Conservation (phyloP, 75 land plant genomes). For the Gnetum montanum region DNA sequence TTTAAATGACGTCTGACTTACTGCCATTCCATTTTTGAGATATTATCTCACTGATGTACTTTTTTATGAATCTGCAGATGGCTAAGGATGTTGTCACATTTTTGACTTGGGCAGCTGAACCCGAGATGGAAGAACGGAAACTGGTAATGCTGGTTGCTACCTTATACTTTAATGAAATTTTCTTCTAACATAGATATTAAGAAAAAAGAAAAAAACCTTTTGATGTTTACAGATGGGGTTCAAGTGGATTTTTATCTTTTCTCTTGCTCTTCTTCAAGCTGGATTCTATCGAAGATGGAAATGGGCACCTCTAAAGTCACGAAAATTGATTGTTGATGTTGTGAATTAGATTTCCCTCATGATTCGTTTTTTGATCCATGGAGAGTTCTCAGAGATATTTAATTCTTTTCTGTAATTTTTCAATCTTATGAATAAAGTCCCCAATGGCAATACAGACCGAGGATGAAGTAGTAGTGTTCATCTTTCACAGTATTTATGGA, state of each 20-base stretch:
- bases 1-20: too few relatives aligned
- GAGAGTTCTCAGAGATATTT: not conserved
- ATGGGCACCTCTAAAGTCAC: conserved; percentile 79
- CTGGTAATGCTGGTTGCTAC: conserved; percentile 23
- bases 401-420: too few relatives aligned
- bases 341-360: conserved; percentile 45
- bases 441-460: too few relatives aligned
- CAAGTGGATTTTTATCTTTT: conserved; percentile 79
- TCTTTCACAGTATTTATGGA: too few relatives aligned
- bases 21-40: too few relatives aligned
- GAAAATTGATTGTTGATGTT: conserved; percentile 73
- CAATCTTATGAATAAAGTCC: too few relatives aligned
- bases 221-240: conserved; percentile 66
- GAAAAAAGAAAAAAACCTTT: not conserved
- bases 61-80: conserved; percentile 43
- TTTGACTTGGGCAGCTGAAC: conserved; percentile 93
- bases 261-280: conserved; percentile 79
- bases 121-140: conserved; percentile 97
- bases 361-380: not conserved
- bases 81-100: conserved; percentile 90
- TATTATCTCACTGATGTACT: not conserved
- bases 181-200: not conserved
- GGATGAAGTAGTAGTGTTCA: too few relatives aligned
- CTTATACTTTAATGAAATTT: conserved; percentile 4
- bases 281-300: conserved; percentile 77